A percentile compares a stretch with the other conserved stretches of the same genome.
Conservation (phyloP, 257 asterid species). For the Scutellaria galericulata region DNA sequence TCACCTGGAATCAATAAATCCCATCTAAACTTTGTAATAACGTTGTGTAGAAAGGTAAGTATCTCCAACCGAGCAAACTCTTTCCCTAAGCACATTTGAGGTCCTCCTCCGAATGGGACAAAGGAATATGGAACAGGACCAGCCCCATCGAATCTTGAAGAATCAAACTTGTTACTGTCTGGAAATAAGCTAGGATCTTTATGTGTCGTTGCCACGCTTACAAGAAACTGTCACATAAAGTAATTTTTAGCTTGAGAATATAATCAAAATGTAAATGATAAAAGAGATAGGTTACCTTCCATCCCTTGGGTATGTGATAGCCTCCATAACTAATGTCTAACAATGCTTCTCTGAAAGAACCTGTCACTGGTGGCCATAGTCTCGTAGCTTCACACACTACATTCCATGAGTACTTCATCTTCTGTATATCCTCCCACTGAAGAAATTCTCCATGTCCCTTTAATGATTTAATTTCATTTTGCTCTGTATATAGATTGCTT, state of each 20-base stretch:
- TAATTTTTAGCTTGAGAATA: neutral
- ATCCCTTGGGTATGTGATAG: slow-evolving; percentile 79
- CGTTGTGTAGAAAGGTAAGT: slow-evolving; percentile 57
- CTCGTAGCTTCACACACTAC: slow-evolving; percentile 68
- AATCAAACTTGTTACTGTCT: slow-evolving; percentile 44
- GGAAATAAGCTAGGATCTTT: slow-evolving; percentile 44
- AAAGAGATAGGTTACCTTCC: slow-evolving; percentile 63
- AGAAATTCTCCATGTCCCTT: slow-evolving; percentile 54
- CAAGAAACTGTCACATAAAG: neutral
- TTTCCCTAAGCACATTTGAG: slow-evolving; percentile 74
- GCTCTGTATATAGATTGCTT: slow-evolving; percentile 49
- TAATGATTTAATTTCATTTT: slow-evolving; percentile 54
- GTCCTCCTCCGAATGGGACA: slow-evolving; percentile 80
- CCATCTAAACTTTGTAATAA: slow-evolving; percentile 52
- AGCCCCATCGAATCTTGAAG: slow-evolving; percentile 68
- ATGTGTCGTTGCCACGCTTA: slow-evolving; percentile 39
- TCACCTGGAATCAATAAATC: slow-evolving; percentile 44
- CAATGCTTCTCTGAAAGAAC: slow-evolving; percentile 69
- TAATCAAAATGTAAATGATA: neutral
- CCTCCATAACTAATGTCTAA: slow-evolving; percentile 63
- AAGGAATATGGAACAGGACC: slow-evolving; percentile 65
- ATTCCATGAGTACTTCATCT: slow-evolving; percentile 89
- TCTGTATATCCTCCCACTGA: slow-evolving; percentile 83
- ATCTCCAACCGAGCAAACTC: slow-evolving; percentile 71
- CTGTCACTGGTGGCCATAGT: slow-evolving; percentile 59